Conservation (phyloP, 257 asterid species). For the Ilex asprella region DNA sequence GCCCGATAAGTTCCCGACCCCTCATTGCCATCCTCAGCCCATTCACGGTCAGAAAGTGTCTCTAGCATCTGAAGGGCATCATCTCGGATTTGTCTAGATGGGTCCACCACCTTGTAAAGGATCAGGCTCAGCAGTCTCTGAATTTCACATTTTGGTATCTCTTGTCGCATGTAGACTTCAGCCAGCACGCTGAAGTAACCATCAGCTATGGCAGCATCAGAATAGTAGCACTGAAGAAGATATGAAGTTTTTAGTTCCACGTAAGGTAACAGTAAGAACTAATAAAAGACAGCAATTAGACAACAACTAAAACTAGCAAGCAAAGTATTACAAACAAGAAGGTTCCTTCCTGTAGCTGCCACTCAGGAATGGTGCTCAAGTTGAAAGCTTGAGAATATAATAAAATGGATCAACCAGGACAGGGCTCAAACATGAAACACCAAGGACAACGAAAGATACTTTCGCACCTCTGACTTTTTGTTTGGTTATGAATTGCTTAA, state of each 20-base stretch:
- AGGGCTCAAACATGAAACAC: background rate
- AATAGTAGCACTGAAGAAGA: constrained; percentile 77
- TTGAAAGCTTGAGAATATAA: background rate
- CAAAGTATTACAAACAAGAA: background rate
- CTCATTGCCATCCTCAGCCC: constrained; percentile 98
- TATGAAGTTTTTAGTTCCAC: constrained; percentile 12
- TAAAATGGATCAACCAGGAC: background rate
- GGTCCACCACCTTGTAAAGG: constrained; percentile 99
- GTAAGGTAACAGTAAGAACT: constrained; percentile 5
- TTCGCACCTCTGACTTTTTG: background rate
- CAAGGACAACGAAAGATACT: background rate
- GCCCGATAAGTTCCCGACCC: constrained; percentile 88
- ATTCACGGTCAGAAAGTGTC: constrained; percentile 93
- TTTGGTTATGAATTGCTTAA: too few relatives aligned
- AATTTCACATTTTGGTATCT: constrained; percentile 96
- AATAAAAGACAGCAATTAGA: constrained; percentile 13
- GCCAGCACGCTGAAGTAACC: constrained; percentile 99
- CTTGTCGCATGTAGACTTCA: constrained; percentile 99
- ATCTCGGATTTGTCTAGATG: constrained; percentile 96
- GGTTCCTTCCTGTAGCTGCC: background rate
- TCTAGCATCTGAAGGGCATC: constrained; percentile 99
- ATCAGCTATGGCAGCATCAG: constrained; percentile 98
- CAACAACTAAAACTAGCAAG: background rate
- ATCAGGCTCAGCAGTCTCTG: constrained; percentile 92
- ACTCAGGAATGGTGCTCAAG: background rate